These are phyloP conservation scores for Jatropha curcas DNA, from an alignment of 345 rosid genomes.

Conservation along the genomic window DNA sequence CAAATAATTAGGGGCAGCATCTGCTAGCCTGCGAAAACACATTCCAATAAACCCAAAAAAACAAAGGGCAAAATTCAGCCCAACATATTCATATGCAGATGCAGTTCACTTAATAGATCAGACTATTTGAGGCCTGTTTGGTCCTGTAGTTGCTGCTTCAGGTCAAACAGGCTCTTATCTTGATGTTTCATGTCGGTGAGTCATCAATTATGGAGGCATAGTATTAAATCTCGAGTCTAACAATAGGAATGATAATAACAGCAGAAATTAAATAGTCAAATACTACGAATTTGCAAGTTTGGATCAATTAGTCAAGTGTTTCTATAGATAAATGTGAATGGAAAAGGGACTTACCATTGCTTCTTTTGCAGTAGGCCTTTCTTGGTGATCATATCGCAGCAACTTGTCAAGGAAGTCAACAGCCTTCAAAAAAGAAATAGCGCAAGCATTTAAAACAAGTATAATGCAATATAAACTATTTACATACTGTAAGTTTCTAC, in stretches of 20 bases:
- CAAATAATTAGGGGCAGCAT: background rate
- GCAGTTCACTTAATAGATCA: background rate
- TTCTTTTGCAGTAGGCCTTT: conserved; percentile 97
- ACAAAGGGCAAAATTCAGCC: no score
- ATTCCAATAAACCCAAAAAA: background rate
- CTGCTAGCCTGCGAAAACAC: conserved; percentile 1
- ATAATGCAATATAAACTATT: background rate
- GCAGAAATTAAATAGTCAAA: background rate
- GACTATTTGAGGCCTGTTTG: background rate
- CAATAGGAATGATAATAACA: background rate
- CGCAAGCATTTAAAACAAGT: background rate
- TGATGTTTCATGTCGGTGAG: background rate
- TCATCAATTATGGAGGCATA: background rate
- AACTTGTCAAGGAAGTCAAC: conserved; percentile 93
- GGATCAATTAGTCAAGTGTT: background rate
- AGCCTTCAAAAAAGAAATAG: conserved; percentile 50
- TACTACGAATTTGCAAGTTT: background rate
- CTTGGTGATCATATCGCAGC: conserved; percentile 93
- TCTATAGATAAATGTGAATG: background rate
- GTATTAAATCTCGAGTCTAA: background rate
- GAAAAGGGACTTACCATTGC: conserved; percentile 64
- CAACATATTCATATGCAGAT: background rate
- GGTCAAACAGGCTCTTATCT: background rate
- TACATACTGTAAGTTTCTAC: conserved; percentile 34
- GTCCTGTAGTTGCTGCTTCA: background rate